phyloP scores from a whole-genome alignment of 176 grass and related monocot species.

The Rhynchospora pubera region DNA sequence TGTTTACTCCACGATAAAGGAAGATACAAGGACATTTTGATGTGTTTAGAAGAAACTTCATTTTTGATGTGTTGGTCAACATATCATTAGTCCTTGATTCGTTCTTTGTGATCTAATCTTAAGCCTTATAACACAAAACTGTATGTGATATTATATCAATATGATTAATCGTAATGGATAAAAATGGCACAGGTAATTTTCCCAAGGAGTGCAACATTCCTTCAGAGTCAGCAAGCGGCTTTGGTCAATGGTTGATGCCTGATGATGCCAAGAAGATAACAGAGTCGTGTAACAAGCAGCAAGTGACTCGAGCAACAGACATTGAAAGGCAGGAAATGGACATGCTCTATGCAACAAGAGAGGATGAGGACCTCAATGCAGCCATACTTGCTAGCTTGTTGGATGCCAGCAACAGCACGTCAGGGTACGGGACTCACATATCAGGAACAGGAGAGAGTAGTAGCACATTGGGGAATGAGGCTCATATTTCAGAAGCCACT shows the following conservation, averaged over 20 bases:
- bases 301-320: neutral
- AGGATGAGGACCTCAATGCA: constrained; percentile 83
- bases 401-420: constrained; percentile 30
- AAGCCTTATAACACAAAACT: neutral
- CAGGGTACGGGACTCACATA: neutral
- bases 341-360: constrained; percentile 47
- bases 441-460: constrained; percentile 17
- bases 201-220: constrained; percentile 76
- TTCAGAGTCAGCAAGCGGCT: constrained; percentile 52
- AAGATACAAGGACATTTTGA: neutral
- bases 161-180: neutral
- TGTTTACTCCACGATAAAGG: neutral
- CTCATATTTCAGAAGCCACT: constrained; percentile 19
- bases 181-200: constrained; percentile 40
- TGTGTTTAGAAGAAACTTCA: neutral
- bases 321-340: constrained; percentile 50
- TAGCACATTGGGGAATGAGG: constrained; percentile 14
- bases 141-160: neutral
- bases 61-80: neutral
- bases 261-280: constrained; percentile 71
- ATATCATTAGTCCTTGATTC: neutral
- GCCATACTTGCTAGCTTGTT: constrained; percentile 90
- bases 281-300: constrained; percentile 57
- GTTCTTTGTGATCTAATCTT: neutral
- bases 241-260: constrained; percentile 88